Evolutionary conservation across 176 grass and related monocot species (phyloP), one percentile per base, ranked within the genome.

Genomic region (Musa schizocarpa): DNA sequence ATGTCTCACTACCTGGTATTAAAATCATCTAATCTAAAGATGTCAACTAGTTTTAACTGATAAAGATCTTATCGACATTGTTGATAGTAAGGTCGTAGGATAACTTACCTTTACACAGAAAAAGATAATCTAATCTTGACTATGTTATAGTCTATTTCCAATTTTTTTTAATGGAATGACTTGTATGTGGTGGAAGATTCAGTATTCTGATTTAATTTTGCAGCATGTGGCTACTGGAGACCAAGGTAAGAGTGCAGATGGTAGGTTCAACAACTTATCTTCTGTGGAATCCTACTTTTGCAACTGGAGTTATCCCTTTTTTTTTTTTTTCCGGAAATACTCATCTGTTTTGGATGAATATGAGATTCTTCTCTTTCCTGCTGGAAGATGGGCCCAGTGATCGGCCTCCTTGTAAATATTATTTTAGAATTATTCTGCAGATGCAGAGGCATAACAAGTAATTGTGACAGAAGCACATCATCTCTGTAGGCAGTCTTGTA

Each of bases 341-440:
- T 9, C 26, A 27, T 27, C 29, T 21, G 71, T 50, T 63, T 21
- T 51, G 65, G 8, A 1, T 21, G 24, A 50, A 64, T 58, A 62
- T 76, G 81, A 78, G 76, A 83, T 74, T 61, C 61, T 77, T 74
- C 53, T 4, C 34, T 43, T 43, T 43, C 34, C 66, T 48, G 19
- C 72, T 80, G 65, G 80, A 74, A 67, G 77, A 86, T 56, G 74
- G 67, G 70, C 75, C 70, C 78, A 80, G 76, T 49, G 83, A 73
- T 68, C 50, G 13, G 78, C 70, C 73, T 73, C 76, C 43, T 71
- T 96, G 89, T 96, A 92, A 52, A 96, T 89, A 89, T 82, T 87
- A 82, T 82, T 62, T 57, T 72, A 82, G 61, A 74, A 54, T 75
- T 82, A 64, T 87, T 92, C 87, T 87, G 88, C 92, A 80, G 89